A percentile compares a stretch with the other conserved stretches of the same genome.
Evolutionary conservation across 1,284 basidiomycete genomes (phyloP).

Genomic region (Leccinum pachyderme): DNA sequence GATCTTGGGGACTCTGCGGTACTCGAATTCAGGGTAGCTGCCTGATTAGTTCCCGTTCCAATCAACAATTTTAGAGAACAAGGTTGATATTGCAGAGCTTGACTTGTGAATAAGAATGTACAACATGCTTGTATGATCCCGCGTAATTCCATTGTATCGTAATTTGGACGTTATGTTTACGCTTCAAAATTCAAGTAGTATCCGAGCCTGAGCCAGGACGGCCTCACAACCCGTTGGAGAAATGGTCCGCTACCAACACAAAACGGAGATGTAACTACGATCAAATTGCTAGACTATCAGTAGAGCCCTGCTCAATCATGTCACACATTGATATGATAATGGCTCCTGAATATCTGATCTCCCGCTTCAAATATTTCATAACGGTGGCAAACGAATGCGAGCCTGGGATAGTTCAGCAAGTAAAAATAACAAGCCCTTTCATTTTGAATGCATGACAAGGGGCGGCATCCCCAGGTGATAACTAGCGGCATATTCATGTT

Average conservation of each 20-base stretch:
- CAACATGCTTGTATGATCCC: too few relatives aligned
- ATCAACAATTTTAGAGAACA: too few relatives aligned
- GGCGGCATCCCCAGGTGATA: conserved; percentile 21
- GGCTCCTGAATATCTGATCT: conserved; percentile 11
- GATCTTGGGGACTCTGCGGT: conserved; percentile 28
- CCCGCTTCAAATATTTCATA: conserved; percentile 1
- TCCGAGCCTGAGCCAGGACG: too few relatives aligned
- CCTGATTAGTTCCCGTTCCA: too few relatives aligned
- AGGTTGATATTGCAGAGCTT: too few relatives aligned
- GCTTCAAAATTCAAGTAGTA: too few relatives aligned
- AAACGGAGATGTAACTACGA: conserved; percentile 21
- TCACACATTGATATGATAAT: background rate
- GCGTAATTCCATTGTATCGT: too few relatives aligned
- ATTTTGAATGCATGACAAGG: conserved; percentile 23
- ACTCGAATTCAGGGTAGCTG: conserved; percentile 26
- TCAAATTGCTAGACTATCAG: too few relatives aligned
- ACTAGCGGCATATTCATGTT: conserved; percentile 22
- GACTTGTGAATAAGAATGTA: too few relatives aligned
- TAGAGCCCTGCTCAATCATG: conserved; percentile 15
- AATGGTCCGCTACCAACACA: conserved; percentile 24
- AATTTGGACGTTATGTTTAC: too few relatives aligned
- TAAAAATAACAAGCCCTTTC: conserved; percentile 24
- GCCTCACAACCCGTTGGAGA: too few relatives aligned
- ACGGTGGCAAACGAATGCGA: background rate
- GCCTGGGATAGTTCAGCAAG: conserved; percentile 12